Percentiles rank a stretch among this genome's conserved stretches.
phyloP scores from a whole-genome alignment of 2,329 filamentous ascomycete genomes.

The Eurotiales sp. region DNA sequence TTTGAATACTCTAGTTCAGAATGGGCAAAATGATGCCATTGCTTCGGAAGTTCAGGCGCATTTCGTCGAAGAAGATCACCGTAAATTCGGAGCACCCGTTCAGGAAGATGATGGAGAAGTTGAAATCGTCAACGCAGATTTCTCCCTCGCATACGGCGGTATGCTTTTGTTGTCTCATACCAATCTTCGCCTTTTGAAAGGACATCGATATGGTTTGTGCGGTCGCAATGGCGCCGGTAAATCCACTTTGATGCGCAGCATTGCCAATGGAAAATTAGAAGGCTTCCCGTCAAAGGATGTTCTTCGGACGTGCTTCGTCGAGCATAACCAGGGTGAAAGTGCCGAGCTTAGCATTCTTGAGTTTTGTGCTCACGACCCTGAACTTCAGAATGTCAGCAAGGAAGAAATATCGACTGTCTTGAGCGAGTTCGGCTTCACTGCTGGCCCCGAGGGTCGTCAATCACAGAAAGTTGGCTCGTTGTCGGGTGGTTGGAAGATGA shows the following conservation, averaged over 20 bases:
- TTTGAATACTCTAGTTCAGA: conserved; percentile 64
- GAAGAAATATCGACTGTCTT: conserved; percentile 82
- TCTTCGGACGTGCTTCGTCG: conserved; percentile 93
- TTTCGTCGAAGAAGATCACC: conserved; percentile 79
- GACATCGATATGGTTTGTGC: conserved; percentile 94
- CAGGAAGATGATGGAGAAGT: conserved; percentile 88
- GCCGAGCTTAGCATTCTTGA: conserved; percentile 94
- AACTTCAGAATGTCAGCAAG: conserved; percentile 71
- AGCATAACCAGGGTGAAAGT: conserved; percentile 98
- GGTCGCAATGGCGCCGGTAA: conserved; percentile 97
- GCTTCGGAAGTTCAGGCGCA: conserved; percentile 70
- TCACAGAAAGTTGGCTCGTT: conserved; percentile 86
- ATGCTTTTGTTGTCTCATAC: conserved; percentile 97
- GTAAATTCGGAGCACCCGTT: conserved; percentile 77
- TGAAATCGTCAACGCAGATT: conserved; percentile 96
- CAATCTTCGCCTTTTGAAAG: conserved; percentile 89
- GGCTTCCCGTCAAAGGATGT: conserved; percentile 92
- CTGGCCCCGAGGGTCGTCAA: conserved; percentile 84
- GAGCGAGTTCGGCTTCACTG: conserved; percentile 87
- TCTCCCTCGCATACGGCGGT: conserved; percentile 94
- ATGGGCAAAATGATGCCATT: conserved; percentile 60
- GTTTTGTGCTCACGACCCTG: conserved; percentile 85
- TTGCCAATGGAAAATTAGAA: conserved; percentile 91
- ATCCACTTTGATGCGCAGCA: conserved; percentile 97
- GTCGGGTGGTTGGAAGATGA: conserved; percentile 99